A percentile compares a stretch with the other conserved stretches of the same genome.
These are phyloP conservation scores for Penicillium chermesinum DNA, from an alignment of 495 filamentous ascomycete species.

Conservation along the genomic window DNA sequence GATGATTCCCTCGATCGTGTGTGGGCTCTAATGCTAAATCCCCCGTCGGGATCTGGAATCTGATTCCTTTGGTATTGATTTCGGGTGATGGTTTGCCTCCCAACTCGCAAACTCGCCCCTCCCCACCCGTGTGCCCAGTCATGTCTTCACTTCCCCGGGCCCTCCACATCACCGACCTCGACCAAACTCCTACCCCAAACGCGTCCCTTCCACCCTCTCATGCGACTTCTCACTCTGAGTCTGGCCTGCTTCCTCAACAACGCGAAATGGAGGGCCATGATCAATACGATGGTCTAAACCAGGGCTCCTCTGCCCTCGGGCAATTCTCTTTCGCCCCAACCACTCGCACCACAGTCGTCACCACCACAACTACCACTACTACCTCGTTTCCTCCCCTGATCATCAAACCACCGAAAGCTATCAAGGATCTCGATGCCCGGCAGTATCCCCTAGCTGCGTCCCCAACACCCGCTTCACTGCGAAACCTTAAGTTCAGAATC, in stretches of 20 bases:
- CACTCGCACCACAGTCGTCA: conserved; percentile 74
- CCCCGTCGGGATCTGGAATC: conserved; percentile 6
- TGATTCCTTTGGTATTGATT: conserved; percentile 8
- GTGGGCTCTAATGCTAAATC: conserved; percentile 7
- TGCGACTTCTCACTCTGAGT: conserved; percentile 9
- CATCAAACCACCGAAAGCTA: conserved; percentile 67
- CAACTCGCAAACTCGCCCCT: conserved; percentile 1
- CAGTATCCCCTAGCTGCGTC: conserved; percentile 81
- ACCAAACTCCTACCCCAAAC: conserved; percentile 17
- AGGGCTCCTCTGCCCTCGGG: conserved; percentile 41
- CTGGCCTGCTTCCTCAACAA: conserved; percentile 13
- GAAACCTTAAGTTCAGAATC: conserved; percentile 66
- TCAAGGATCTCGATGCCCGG: conserved; percentile 74
- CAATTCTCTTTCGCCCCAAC: conserved; percentile 68
- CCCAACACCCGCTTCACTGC: conserved; percentile 71
- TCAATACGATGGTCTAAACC: conserved; percentile 16
- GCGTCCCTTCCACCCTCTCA: conserved; percentile 18
- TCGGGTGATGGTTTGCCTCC: conserved; percentile 1
- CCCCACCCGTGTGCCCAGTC: conserved; percentile 9
- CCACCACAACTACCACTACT: conserved; percentile 92
- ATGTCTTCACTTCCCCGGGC: conserved; percentile 19
- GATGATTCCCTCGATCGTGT: conserved; percentile 26
- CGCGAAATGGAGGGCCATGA: conserved; percentile 31
- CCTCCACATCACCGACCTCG: conserved; percentile 10
- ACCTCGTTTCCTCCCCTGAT: conserved; percentile 79